A percentile compares a stretch with the other conserved stretches of the same genome.
Evolutionary conservation across 331 rosid genomes (phyloP).

Genomic region (Acacia pycnantha): DNA sequence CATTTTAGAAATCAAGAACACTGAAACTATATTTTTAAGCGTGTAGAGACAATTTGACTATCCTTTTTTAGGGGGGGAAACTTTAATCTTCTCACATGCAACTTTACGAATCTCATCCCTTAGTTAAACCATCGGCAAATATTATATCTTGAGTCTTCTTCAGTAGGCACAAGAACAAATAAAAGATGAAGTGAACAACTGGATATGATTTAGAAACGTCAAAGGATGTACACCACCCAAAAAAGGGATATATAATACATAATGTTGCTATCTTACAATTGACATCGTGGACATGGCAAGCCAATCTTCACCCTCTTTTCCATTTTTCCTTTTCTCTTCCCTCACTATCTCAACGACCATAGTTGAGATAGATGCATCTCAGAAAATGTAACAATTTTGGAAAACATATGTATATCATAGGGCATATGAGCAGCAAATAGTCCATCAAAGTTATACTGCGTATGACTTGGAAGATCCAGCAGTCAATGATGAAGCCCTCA

Average conservation of each 20-base stretch:
- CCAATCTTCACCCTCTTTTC: constrained; percentile 13
- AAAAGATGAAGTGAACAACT: background rate
- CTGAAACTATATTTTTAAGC: background rate
- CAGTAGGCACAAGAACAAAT: background rate
- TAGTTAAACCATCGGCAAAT: too few species aligned
- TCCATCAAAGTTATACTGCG: constrained; percentile 19
- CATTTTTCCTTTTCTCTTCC: background rate
- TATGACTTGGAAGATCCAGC: constrained; percentile 58
- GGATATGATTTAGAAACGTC: background rate
- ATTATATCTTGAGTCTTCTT: background rate
- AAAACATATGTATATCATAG: background rate
- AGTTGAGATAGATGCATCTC: background rate
- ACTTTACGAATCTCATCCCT: background rate
- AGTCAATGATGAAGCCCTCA: constrained; percentile 73
- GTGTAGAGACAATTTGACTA: background rate
- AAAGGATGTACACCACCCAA: background rate
- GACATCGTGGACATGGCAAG: constrained; percentile 21
- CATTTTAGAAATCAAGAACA: background rate
- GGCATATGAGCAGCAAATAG: background rate
- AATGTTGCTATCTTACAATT: constrained; percentile 30
- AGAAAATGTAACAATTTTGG: background rate
- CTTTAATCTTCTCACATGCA: background rate
- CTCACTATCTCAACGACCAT: constrained; percentile 25
- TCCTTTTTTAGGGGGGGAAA: too few species aligned
- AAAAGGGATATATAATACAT: background rate